Base-by-base conservation (phyloP, 225 moss, liverwort and hornwort species). In the Bryoerythrophyllum caledonicum region DNA sequence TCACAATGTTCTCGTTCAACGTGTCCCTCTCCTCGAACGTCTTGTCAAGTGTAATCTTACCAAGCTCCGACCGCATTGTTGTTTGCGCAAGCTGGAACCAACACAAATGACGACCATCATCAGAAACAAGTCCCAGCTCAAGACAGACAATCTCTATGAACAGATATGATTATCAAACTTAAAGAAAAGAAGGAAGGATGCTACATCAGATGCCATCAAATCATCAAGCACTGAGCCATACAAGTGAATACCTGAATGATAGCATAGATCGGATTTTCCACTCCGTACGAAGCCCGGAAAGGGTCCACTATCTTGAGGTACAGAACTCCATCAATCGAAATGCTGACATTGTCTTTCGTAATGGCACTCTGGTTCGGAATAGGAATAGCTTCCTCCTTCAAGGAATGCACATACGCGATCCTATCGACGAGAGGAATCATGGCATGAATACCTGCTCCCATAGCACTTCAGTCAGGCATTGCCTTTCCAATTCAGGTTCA, bases 341-440 rank as follows among this genome's bases (percentile, higher is more conserved):
- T 99, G 76, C 93, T 93, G 73, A 99, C 97, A 72, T 99, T 99
- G 56, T 99, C 97, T 78, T 99, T 95, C n/a, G 97, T 99, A 23
- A 99, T 99, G 16, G 97, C 97, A 61, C 86, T 90, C 79, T 99
- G 97, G 76, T 93, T 95, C 15, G 97, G 93, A 86, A 99, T 93
- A 11, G 97, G 97, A 70, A 99, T 95, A 5, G 97, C 86, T 80
- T 99, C 97, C 74, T 99, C 97, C 73, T 99, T 99, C 82, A 99
- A 71, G 2, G 97, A 99, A 81, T 99, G 97, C 68, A 99, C 95
- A 75, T 99, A 99, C 9, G 97, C 94, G 60, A 99, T 99, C 54
- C 77, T 90, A 79, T 99, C 97, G 69, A 99, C 95, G 8, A 99
- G 63, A 17, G 97, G 97, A 71, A 99, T 95, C 79, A 99, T 88